A percentile compares a stretch with the other conserved stretches of the same genome.
phyloP scores from a whole-genome alignment of 805 yeast species.

The Allodekkera sacchari region DNA sequence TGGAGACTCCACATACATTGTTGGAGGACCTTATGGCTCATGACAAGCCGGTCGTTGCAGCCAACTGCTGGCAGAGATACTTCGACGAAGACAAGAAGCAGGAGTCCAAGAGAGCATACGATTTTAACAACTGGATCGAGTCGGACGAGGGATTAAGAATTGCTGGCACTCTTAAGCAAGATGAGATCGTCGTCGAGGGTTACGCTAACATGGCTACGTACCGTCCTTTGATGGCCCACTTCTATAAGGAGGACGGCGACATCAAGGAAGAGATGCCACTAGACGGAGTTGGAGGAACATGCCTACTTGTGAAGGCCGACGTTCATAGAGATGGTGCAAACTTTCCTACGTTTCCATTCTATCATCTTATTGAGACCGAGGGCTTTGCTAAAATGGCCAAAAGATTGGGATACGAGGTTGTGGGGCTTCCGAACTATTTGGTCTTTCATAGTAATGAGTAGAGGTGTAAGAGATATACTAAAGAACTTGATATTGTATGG shows the following conservation, averaged over 20 bases:
- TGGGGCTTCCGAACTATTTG: constrained; percentile 89
- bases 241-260: constrained; percentile 61
- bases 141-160: constrained; percentile 70
- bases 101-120: constrained; percentile 73
- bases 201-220: constrained; percentile 90
- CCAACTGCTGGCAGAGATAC: constrained; percentile 88
- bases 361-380: constrained; percentile 94
- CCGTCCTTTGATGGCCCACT: constrained; percentile 89
- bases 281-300: constrained; percentile 99
- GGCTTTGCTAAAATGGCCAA: constrained; percentile 99
- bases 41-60: constrained; percentile 80
- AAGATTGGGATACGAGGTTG: constrained; percentile 82
- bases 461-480: no score
- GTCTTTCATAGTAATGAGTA: constrained; percentile 92
- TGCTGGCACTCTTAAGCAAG: constrained; percentile 68
- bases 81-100: constrained; percentile 47
- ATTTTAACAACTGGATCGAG: constrained; percentile 93
- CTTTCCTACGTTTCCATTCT: constrained; percentile 98
- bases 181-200: constrained; percentile 93
- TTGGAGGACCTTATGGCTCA: constrained; percentile 83
- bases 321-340: constrained; percentile 99
- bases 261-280: constrained; percentile 63
- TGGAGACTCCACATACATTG: constrained; percentile 77
- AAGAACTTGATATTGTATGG: no score
- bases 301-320: constrained; percentile 90